Evolutionary conservation across 495 filamentous ascomycete species (phyloP).

Genomic region (Pseudevernia furfuracea): DNA sequence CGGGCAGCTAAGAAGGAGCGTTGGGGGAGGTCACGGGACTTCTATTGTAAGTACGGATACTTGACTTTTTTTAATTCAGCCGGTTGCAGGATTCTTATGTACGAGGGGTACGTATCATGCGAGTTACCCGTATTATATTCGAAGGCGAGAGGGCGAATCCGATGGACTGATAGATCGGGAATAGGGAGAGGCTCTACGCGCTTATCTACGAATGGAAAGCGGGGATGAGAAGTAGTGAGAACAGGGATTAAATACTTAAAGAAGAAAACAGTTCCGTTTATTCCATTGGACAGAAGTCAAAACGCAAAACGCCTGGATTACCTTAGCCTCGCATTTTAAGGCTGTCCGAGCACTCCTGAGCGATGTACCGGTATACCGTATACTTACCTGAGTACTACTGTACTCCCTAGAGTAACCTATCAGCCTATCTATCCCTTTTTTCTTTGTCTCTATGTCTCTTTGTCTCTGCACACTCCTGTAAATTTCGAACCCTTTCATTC

Average conservation of each 20-base stretch:
- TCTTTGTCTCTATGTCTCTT: not conserved
- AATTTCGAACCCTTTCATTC: too few relatives aligned
- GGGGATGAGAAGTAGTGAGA: not conserved
- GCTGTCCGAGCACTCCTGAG: conserved; percentile 3
- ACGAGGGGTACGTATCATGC: not conserved
- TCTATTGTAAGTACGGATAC: too few relatives aligned
- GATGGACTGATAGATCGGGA: conserved; percentile 4
- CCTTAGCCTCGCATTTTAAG: not conserved
- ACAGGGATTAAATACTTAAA: not conserved
- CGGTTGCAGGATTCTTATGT: not conserved
- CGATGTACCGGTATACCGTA: too few relatives aligned
- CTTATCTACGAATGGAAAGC: not conserved
- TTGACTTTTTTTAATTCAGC: too few relatives aligned
- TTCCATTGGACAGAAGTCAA: not conserved
- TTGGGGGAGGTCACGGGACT: not conserved
- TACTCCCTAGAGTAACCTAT: not conserved
- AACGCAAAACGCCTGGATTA: not conserved
- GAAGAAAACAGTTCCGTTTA: not conserved
- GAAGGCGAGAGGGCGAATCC: too few relatives aligned
- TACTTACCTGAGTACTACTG: too few relatives aligned
- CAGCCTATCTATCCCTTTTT: too few relatives aligned
- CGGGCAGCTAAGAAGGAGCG: not conserved
- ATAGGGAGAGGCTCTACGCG: conserved; percentile 6
- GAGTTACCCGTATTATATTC: not conserved
- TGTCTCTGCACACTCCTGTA: too few relatives aligned